Base-by-base conservation (phyloP, 192 early-diverging fungal species). In the Piromyces finnis region DNA sequence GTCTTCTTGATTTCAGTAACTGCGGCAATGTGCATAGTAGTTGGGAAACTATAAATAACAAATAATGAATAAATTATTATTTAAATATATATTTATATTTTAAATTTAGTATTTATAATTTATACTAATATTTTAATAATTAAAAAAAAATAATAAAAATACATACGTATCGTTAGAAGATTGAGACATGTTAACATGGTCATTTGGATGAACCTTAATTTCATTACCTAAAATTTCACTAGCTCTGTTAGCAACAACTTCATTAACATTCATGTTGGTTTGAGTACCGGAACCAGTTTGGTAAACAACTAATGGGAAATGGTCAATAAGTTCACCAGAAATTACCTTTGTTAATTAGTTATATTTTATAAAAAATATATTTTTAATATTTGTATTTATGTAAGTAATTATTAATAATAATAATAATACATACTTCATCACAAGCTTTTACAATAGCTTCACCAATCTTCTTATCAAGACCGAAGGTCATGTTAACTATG, bases 261-360 rank as follows among this genome's bases (percentile, higher is more conserved):
- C 94, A 85, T 95, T 96, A 82, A 92, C 94, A 82, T 98, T 98
- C 96, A 98, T 98, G 91, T 99, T 98, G 81, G 95, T 94, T 89
- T 98, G 96, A 36, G 96, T 99, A 36, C 98, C 98, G 78, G 95
- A 96, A 36, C 98, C 98, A 14, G 81, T 81, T 86, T 96, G 94
- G 94, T 93, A 99, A 77, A 99, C 95, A 28, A 99, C 98, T 79
- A 99, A 89, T 32, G 98, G 98, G 89, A 99, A 99, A 85, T 99
- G 95, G 77, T 95, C 95, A 84, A 93, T 92, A 81, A 96, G 91
- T 84, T 92, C 92, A 78, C 95, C 97, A 35, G 92, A 91, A 79
- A 97, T 96, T 77, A 98, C 95, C 88, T 92, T 81, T 3, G 79
- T 27, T 36, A 18, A 12, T 27, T 15, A 9, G 16, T 28, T 41